Conservation (phyloP, 2,329 filamentous ascomycete genomes). For the Penicillium sp. region DNA sequence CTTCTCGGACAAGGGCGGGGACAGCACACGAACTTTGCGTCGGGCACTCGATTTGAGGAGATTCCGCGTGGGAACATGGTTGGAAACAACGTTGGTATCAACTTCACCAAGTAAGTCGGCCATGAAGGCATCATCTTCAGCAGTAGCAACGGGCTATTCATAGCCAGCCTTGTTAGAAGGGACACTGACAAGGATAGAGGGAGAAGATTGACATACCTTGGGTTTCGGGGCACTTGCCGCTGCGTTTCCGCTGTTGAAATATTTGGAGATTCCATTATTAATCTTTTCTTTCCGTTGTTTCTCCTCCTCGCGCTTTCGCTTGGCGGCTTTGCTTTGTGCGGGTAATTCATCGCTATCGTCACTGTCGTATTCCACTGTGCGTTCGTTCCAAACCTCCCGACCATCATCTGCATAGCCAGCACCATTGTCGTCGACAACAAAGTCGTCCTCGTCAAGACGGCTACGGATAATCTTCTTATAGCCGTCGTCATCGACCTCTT, state of each 20-base stretch:
- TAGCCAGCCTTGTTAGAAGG: constrained; percentile 13
- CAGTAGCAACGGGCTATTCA: constrained; percentile 71
- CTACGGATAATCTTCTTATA: constrained; percentile 95
- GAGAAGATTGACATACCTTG: constrained; percentile 63
- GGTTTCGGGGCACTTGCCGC: constrained; percentile 68
- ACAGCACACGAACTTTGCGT: constrained; percentile 78
- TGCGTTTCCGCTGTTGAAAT: constrained; percentile 77
- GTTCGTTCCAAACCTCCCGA: constrained; percentile 86
- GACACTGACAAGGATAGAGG: not conserved
- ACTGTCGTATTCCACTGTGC: constrained; percentile 58
- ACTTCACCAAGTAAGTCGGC: constrained; percentile 83
- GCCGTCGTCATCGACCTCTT: constrained; percentile 93
- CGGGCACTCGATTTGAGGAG: constrained; percentile 74
- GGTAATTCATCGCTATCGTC: constrained; percentile 74
- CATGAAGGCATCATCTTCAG: constrained; percentile 89
- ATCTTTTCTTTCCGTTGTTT: constrained; percentile 83
- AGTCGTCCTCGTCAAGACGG: constrained; percentile 91
- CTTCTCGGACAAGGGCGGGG: constrained; percentile 67
- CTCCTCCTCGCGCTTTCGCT: constrained; percentile 86
- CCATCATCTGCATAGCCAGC: constrained; percentile 97
- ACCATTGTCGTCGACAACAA: constrained; percentile 97
- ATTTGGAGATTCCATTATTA: constrained; percentile 90
- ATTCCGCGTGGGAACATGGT: constrained; percentile 61
- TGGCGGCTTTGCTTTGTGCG: constrained; percentile 66
- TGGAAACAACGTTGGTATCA: constrained; percentile 71